Evolutionary conservation across 108 stramenopile species (phyloP), one percentile per base, ranked within the genome.

Genomic region (Licmophora abbreviata): DNA sequence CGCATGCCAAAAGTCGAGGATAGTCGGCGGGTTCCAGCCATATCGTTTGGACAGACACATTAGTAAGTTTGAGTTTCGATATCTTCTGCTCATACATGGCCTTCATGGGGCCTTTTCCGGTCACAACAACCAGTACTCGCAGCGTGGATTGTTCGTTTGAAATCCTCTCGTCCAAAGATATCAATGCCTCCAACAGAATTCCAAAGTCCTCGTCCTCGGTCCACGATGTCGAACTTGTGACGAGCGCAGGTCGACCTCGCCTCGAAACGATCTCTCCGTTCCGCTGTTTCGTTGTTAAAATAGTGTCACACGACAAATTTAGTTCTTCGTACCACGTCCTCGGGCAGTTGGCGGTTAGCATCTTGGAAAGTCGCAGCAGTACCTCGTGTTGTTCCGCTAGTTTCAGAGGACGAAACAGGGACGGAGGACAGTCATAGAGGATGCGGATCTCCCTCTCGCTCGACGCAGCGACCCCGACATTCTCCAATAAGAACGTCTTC

Each of bases 131-230:
- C 17, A 97, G 44, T 12, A 94, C 50, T 29, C 56, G 44, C 12
- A 72, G 33, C 1, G 30, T 11, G 15, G 53, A 42, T 3, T 46
- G 52, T 15, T 58, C 15, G 5, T 55, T 45, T 18, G 8, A 7
- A 28, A 78, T 73, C 22, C 12, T 35, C 42, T 24, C 29, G 48
- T 98, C 92, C n/a, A 95, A 43, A 5, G 49, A 44, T 6, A 63
- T 53, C 28, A 96, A 54, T 10, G 99, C 97, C 20, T 88, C 64
- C 25, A 98, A 58, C 21, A 99, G 68, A 20, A 97, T 71, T 12
- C 73, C 71, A 73, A 99, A 98, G 61, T 99, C 99, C 65, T 99
- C 99, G 51, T 99, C 99, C 0, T 94, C 77, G 17, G 99, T 97
- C 99, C 99, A 99, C 31, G 82, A 85, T 5, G 99, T 99, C 3